Percentiles rank a stretch among this genome's conserved stretches.
phyloP scores from a whole-genome alignment of 2,329 filamentous ascomycete genomes.

The Endothia cerciana region DNA sequence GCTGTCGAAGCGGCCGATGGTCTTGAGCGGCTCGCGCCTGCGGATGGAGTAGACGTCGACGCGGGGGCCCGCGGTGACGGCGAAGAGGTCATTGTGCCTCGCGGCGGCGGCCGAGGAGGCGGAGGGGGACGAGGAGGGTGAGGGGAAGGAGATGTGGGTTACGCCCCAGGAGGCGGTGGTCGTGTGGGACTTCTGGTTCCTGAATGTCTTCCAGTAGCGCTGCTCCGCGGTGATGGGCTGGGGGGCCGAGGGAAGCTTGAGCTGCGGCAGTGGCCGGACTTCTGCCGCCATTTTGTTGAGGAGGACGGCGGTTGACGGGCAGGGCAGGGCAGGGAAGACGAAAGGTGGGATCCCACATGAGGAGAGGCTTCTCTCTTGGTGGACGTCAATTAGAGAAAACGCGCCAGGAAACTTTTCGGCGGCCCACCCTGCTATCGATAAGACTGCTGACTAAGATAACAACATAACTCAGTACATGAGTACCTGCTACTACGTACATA shows the following conservation, averaged over 20 bases:
- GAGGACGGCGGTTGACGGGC: conserved; percentile 15
- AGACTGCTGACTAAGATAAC: neutral
- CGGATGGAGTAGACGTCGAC: conserved; percentile 93
- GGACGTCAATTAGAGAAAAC: neutral
- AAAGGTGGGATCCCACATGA: conserved; percentile 7
- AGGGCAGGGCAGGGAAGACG: neutral
- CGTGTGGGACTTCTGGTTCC: conserved; percentile 85
- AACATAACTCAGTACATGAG: too few relatives aligned
- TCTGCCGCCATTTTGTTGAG: conserved; percentile 78
- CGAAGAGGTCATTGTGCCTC: conserved; percentile 73
- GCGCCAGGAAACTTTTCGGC: conserved; percentile 27
- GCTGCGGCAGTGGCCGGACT: conserved; percentile 76
- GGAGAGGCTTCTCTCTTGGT: neutral
- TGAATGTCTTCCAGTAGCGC: conserved; percentile 94
- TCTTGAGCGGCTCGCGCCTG: conserved; percentile 90
- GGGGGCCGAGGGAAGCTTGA: conserved; percentile 83
- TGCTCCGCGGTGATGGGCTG: conserved; percentile 88
- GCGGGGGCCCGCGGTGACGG: conserved; percentile 90
- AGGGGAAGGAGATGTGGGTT: conserved; percentile 82
- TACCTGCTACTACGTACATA: neutral
- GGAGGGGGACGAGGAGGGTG: conserved; percentile 44
- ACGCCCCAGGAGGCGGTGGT: conserved; percentile 89
- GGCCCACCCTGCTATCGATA: conserved; percentile 21
- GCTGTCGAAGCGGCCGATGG: conserved; percentile 91
- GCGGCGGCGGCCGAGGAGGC: conserved; percentile 46